phyloP scores from a whole-genome alignment of 805 yeast genomes.

The Ogataea pilisensis region DNA sequence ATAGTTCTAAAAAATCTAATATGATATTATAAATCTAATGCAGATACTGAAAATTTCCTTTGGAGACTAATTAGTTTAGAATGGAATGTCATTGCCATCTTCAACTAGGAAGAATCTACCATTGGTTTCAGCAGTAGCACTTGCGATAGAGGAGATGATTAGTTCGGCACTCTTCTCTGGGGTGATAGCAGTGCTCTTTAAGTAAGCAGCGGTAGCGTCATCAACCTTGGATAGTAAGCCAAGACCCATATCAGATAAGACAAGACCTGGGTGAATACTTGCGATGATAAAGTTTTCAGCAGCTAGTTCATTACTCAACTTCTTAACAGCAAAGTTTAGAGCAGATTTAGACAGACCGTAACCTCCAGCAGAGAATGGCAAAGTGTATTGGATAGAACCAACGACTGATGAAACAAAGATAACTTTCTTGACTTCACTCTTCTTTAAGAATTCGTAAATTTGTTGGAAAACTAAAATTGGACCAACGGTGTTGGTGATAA shows the following conservation, averaged over 20 bases:
- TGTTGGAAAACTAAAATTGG: conserved; percentile 5
- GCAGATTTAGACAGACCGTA: conserved; percentile 30
- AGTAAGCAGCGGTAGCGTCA: too few relatives aligned
- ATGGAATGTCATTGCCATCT: not conserved
- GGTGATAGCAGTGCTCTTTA: not conserved
- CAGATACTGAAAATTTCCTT: too few relatives aligned
- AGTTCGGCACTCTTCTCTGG: not conserved
- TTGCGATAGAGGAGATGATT: not conserved
- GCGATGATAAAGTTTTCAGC: conserved; percentile 27
- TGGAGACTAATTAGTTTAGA: too few relatives aligned
- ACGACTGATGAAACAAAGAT: conserved; percentile 1
- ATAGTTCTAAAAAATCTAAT: too few relatives aligned
- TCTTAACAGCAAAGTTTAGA: conserved; percentile 29
- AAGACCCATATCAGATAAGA: conserved; percentile 33
- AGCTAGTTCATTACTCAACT: conserved; percentile 25
- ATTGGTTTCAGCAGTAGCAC: not conserved
- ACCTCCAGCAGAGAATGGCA: not conserved
- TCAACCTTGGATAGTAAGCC: not conserved
- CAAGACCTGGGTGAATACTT: conserved; percentile 38
- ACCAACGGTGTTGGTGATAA: conserved; percentile 5
- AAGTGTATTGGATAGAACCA: not conserved
- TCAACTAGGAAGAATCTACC: not conserved
- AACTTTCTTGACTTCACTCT: conserved; percentile 2
- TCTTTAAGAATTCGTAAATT: conserved; percentile 1
- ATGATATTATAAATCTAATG: too few relatives aligned